Evolutionary conservation across 2,329 filamentous ascomycete species (phyloP).

Genomic region (Emmonsia crescens): DNA sequence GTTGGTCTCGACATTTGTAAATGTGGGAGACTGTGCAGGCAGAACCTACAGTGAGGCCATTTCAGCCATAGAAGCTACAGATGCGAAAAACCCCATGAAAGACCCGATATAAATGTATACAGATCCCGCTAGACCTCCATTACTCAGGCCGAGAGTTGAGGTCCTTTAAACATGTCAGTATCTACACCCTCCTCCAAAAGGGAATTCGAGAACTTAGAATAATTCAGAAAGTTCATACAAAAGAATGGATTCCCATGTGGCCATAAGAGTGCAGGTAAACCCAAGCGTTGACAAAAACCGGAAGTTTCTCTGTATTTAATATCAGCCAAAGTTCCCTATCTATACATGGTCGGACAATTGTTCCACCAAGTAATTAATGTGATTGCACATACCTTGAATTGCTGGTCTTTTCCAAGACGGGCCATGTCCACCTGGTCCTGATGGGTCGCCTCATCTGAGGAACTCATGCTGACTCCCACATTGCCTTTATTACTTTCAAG

Average conservation of each 20-base stretch:
- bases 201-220: neutral
- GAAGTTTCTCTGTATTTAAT: constrained; percentile 26
- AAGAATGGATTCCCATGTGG: constrained; percentile 31
- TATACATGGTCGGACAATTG: neutral
- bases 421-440: constrained; percentile 31
- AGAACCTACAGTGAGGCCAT: constrained; percentile 28
- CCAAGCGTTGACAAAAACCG: constrained; percentile 31
- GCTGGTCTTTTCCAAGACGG: constrained; percentile 41
- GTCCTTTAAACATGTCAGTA: constrained; percentile 8
- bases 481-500: neutral
- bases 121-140: constrained; percentile 23
- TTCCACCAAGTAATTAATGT: neutral
- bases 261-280: constrained; percentile 31
- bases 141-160: constrained; percentile 17
- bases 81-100: constrained; percentile 20
- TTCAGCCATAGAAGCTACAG: constrained; percentile 29
- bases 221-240: constrained; percentile 16
- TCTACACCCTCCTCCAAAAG: neutral
- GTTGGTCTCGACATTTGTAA: neutral
- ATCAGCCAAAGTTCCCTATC: neutral
- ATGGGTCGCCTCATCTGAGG: constrained; percentile 9
- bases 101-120: constrained; percentile 24
- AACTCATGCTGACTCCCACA: constrained; percentile 7
- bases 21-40: neutral
- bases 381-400: constrained; percentile 29